Base-by-base conservation (phyloP, 2,329 filamentous ascomycete species). In the Lachnellula subtilissima region DNA sequence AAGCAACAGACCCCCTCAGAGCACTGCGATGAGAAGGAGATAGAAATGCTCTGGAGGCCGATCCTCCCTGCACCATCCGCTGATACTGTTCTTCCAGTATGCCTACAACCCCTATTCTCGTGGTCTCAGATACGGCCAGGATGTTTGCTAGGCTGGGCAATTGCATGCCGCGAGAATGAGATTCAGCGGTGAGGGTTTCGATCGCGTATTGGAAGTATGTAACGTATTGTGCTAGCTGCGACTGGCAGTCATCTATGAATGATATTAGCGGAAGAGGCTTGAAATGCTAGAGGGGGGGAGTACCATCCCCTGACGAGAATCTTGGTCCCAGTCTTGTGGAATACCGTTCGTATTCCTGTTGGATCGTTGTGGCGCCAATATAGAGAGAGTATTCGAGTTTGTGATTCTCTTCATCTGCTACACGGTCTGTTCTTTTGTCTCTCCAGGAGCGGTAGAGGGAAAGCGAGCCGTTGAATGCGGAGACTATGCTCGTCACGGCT, bases 81-180 rank as follows among this genome's bases (percentile, higher is more conserved):
- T 57, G 48, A 23, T 59, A 59, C 40, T 57, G 54, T 11, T 57
- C 54, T 52, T 22, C 23, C 11, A 59, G 23, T 5, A 53, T 42
- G 25, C 15, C 19, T 6, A 57, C 52, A 32, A 52, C 52, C 4
- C 32, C 45, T 6, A 14, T 46, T 37, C 57, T 47, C 11, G 54
- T 56, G 15, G 49, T 35, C 11, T 59, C 57, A 1, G 54, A 59
- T 12, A 50, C 35, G 6, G 51, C 40, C 8, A 48, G 17, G 19
- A 57, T 48, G 36, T 36, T 45, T 11, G n/a, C 14, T 2, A 50
- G 5, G 40, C 48, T 59, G 9, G 54, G 52, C n/a, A 56, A n/a
- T n/a, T 36, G 25, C 4, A 40, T 46, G 22, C 32, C 43, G 3
- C 9, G 32, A 17, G 22, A 23, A 12, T 14, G 46, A 2, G 51